Evolutionary conservation across 345 rosid species (phyloP), one percentile per base, ranked within the genome.

Genomic region (Ceriops zippeliana): DNA sequence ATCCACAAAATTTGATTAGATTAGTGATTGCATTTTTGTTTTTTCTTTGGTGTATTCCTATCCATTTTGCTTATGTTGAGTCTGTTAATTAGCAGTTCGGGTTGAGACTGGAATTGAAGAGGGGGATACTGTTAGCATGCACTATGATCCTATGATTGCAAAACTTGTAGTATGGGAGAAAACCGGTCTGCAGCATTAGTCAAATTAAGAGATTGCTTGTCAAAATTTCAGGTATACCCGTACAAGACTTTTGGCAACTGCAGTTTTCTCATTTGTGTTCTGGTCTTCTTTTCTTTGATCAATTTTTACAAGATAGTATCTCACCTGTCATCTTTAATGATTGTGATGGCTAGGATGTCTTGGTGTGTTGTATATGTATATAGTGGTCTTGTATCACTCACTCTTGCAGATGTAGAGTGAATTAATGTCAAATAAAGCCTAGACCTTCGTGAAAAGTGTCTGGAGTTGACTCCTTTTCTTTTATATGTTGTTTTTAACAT

Each of bases 91-190:
- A 16, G 61, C 86, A 88, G 96, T 93, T 70, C 83, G 96, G 73
- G 95, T 93, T 68, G 96, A 91, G 82, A 93, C 97, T 75, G 98
- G 97, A 70, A 96, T 93, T 66, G 85, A 85, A 78, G 90, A 89
- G 80, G 97, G 98, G 70, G 96, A 93, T 75, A 78, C 78, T 72
- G 93, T 93, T 68, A 93, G 91, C 91, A 89, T 89, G 98, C 98
- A 93, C 75, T 93, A 91, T 76, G 98, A 93, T 86, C 98, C 98
- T 61, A 89, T 93, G 97, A 93, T 91, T 80, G 98, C 98, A 58
- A 91, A 93, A 83, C 98, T 93, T 81, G 96, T 93, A 52, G 97
- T 88, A 54, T 85, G 89, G 90, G 97, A 90, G 69, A 91, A 90
- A 74, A 87, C 68, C 91, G 93, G 49, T 73, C 84, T 30, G 88